phyloP scores from a whole-genome alignment of 768 basidiomycete species.

The Lactarius indigo region DNA sequence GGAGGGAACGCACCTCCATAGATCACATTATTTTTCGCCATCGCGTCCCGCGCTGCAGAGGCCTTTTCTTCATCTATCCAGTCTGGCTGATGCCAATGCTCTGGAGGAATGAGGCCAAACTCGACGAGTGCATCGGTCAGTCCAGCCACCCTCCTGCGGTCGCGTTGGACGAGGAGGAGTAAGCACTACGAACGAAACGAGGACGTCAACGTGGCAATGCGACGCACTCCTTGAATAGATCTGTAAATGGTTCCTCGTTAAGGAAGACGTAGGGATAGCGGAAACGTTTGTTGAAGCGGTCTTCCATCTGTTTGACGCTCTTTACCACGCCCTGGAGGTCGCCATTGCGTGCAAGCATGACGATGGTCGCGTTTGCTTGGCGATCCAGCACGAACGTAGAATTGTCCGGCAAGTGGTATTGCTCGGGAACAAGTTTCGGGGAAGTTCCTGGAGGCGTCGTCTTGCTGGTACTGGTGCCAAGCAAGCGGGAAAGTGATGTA shows the following conservation, averaged over 20 bases:
- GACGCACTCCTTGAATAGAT: slow-evolving; percentile 66
- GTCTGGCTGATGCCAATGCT: slow-evolving; percentile 78
- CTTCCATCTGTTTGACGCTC: slow-evolving; percentile 56
- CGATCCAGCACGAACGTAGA: slow-evolving; percentile 26
- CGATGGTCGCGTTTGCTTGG: slow-evolving; percentile 56
- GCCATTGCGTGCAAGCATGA: slow-evolving; percentile 47
- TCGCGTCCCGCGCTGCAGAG: slow-evolving; percentile 43
- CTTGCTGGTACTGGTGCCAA: slow-evolving; percentile 19
- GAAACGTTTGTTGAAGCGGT: slow-evolving; percentile 57
- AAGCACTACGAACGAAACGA: not conserved
- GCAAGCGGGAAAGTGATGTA: slow-evolving; percentile 42
- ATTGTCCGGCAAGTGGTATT: slow-evolving; percentile 31
- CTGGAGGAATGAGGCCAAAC: slow-evolving; percentile 74
- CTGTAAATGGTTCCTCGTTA: slow-evolving; percentile 75
- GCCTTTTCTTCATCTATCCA: slow-evolving; percentile 63
- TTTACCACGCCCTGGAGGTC: slow-evolving; percentile 43
- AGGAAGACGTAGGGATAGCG: slow-evolving; percentile 82
- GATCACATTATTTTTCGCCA: slow-evolving; percentile 56
- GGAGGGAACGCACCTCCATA: slow-evolving; percentile 41
- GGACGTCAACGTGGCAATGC: slow-evolving; percentile 33
- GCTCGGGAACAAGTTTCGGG: slow-evolving; percentile 47
- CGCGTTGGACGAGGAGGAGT: slow-evolving; percentile 30
- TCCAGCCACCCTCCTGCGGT: slow-evolving; percentile 49
- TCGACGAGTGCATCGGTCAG: slow-evolving; percentile 61
- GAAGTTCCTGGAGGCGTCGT: slow-evolving; percentile 20